Base-by-base conservation (phyloP, 139 green algal genomes). In the Tetradesmus lagerheimii region DNA sequence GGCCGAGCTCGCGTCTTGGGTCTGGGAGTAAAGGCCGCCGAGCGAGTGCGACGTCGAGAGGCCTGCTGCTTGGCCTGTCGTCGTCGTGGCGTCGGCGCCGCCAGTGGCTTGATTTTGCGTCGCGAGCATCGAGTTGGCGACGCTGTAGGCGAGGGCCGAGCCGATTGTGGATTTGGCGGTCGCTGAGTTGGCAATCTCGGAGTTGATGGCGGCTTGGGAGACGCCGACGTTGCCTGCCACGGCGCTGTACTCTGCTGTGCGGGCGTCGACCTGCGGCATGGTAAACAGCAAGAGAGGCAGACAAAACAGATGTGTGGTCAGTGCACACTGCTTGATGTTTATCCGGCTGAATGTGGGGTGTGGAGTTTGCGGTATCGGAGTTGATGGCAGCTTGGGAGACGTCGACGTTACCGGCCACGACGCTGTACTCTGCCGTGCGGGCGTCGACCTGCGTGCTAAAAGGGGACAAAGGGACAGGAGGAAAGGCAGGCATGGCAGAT, bases 201-300 rank as follows among this genome's bases (percentile, higher is more conserved):
- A 71, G 34, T 35, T 23, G 20, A 62, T 20, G 2, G 25, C 11
- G 37, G 88, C 31, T 31, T 88, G 80, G 6, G 88, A 29, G 5
- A 91, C 41, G 50, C 88, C 88, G 20, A 91, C 66, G 66, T 88
- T 87, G 31, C 80, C 88, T 23, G 80, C 88, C 12, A 91, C 23
- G 8, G 80, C 88, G 25, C 41, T 4, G 45, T 88, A 88, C 88
- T 91, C 88, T 12, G 80, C 67, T 8, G 80, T 91, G 27, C 43
- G 80, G 0, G 88, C 45, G 43, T 80, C 71, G 31, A 83, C 80
- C n/a, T 81, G 34, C 15, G 45, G 45, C 45, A 12, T 57, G 11
- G 45, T 57, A 57, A 9, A 57, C n/a, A n/a, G n/a, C n/a, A n/a
- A n/a, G n/a, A n/a, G n/a, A n/a, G n/a, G n/a, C n/a, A n/a, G n/a